Conservation (phyloP, 2,329 filamentous ascomycete species). For the Penicillium vulpinum region DNA sequence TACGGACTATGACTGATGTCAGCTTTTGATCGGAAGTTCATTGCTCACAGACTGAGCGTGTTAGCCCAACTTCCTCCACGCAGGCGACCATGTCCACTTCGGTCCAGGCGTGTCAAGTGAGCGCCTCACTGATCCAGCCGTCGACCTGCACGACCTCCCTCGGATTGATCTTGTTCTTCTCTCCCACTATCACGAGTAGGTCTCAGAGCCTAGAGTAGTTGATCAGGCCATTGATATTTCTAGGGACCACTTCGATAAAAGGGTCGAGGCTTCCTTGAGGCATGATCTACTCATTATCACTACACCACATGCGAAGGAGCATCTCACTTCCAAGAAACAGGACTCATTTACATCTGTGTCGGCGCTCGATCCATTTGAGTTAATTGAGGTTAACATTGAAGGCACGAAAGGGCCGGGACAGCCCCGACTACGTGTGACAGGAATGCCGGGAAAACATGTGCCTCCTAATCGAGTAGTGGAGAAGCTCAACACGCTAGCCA, state of each 20-base stretch:
- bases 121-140: conserved; percentile 59
- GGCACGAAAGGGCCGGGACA: conserved; percentile 16
- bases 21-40: background rate
- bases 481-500: conserved; percentile 50
- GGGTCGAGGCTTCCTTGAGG: conserved; percentile 53
- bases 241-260: conserved; percentile 56
- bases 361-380: conserved; percentile 59
- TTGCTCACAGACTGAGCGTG: background rate
- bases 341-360: conserved; percentile 58
- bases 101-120: conserved; percentile 61
- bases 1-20: conserved; percentile 45
- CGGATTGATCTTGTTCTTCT: conserved; percentile 61
- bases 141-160: conserved; percentile 61
- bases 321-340: conserved; percentile 47
- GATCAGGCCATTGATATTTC: background rate
- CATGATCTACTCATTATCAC: conserved; percentile 63
- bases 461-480: conserved; percentile 43
- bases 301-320: conserved; percentile 60
- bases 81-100: conserved; percentile 66
- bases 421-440: conserved; percentile 58
- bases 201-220: background rate
- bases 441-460: conserved; percentile 66
- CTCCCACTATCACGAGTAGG: conserved; percentile 62
- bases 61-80: conserved; percentile 65
- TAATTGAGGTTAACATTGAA: conserved; percentile 48